Evolutionary conservation across 2,329 filamentous ascomycete species (phyloP), one percentile per base, ranked within the genome.

Genomic region (Tolypocladium paradoxum): DNA sequence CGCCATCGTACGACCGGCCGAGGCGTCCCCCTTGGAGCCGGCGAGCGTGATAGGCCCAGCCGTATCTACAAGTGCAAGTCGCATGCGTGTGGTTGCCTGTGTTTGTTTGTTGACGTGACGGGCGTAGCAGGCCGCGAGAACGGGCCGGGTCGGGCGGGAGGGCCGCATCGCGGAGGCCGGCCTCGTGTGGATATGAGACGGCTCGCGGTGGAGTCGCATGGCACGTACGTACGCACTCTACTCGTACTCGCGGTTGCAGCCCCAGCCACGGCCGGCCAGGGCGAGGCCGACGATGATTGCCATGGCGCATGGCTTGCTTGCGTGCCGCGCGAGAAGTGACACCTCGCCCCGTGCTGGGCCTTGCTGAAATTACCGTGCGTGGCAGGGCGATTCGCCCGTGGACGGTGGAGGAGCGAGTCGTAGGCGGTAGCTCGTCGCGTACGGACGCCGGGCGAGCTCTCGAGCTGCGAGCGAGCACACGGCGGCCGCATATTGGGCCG

Each of bases 401-500:
- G 40, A 18, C 22, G 24, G 24, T 16, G 40, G 40, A 45, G n/a
- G n/a, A n/a, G n/a, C 40, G 16, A 45, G 22, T 27, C 38, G 38
- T 5, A n/a, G n/a, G n/a, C n/a, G n/a, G n/a, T n/a, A 27, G 38
- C 22, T 43, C 4, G 31, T 33, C 36, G 8, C 31, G 48, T 27
- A 27, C 8, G 49, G 22, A 43, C 24, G 46, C 29, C 24, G 27
- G 8, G 27, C 34, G n/a, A n/a, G n/a, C 16, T 22, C 7, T 16
- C 29, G 50, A 22, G 18, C 38, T 34, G 48, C 36, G 34, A 40
- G 48, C 36, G 34, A 40, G 40, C 40, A 45, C 40, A 45, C 40
- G 18, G 40, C 18, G 50, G 50, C 38, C 50, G 50, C 50, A 51
- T 51, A 45, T 35, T 51, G 38, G 50, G 50, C 35, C 38, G 49